Percentiles rank a stretch among this genome's conserved stretches.
phyloP scores from a whole-genome alignment of 1,284 basidiomycete genomes.

The Inonotus obliquus region DNA sequence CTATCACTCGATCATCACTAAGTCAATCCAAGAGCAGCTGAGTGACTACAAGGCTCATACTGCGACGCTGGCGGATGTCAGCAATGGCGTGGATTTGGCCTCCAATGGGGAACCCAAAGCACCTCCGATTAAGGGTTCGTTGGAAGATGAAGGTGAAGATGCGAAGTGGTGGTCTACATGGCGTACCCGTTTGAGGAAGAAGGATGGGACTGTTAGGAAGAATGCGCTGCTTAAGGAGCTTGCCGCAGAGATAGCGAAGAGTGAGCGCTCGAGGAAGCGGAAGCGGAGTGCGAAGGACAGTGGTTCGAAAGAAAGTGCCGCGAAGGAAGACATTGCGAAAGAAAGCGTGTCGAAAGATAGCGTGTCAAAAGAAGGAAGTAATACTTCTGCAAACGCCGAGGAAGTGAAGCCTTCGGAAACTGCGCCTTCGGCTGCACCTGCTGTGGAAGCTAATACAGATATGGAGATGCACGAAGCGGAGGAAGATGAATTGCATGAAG shows the following conservation, averaged over 20 bases:
- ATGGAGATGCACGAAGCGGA: conserved; percentile 53
- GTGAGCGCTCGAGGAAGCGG: conserved; percentile 30
- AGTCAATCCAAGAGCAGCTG: conserved; percentile 85
- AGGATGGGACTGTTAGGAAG: conserved; percentile 29
- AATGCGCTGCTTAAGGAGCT: conserved; percentile 9
- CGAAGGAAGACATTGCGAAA: neutral
- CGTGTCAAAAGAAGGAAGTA: conserved; percentile 33
- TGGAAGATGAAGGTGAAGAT: conserved; percentile 49
- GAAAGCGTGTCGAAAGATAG: neutral
- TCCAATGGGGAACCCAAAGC: neutral
- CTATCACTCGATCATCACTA: conserved; percentile 75
- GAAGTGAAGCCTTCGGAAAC: conserved; percentile 17
- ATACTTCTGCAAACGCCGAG: conserved; percentile 22
- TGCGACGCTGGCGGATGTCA: conserved; percentile 21
- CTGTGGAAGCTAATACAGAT: conserved; percentile 39
- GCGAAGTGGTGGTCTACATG: conserved; percentile 68
- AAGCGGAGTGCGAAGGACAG: conserved; percentile 27
- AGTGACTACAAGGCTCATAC: conserved; percentile 73
- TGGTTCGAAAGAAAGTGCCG: neutral
- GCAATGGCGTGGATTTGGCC: conserved; percentile 3
- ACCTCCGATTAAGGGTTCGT: conserved; percentile 33
- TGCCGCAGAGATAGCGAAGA: neutral
- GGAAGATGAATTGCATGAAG: conserved; percentile 62
- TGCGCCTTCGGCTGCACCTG: conserved; percentile 12
- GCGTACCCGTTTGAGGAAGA: conserved; percentile 48